phyloP scores from a whole-genome alignment of 2,329 filamentous ascomycete species.

The Parafenestella ontariensis region DNA sequence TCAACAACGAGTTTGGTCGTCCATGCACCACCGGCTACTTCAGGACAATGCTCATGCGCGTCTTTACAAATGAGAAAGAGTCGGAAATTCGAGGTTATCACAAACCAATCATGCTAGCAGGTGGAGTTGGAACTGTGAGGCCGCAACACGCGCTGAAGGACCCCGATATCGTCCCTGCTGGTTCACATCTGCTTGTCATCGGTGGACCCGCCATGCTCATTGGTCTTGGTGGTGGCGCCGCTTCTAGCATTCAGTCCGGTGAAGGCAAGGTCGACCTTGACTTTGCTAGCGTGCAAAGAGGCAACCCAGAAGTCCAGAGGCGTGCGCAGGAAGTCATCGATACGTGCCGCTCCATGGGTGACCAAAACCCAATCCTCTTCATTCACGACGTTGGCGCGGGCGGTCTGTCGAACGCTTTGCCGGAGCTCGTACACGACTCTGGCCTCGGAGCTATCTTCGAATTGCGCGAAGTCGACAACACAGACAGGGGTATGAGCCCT shows the following conservation, averaged over 20 bases:
- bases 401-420: slow-evolving; percentile 82
- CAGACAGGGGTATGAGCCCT: slow-evolving; percentile 90
- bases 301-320: slow-evolving; percentile 95
- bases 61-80: slow-evolving; percentile 65
- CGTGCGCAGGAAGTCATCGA: slow-evolving; percentile 98
- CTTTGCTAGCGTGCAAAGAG: slow-evolving; percentile 95
- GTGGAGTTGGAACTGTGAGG: slow-evolving; percentile 89
- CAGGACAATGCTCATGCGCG: slow-evolving; percentile 80
- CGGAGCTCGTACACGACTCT: slow-evolving; percentile 90
- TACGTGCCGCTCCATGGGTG: slow-evolving; percentile 83
- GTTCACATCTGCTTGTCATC: slow-evolving; percentile 90
- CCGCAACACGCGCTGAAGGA: slow-evolving; percentile 91
- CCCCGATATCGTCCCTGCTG: slow-evolving; percentile 77
- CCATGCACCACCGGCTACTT: slow-evolving; percentile 91
- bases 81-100: slow-evolving; percentile 88
- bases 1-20: slow-evolving; percentile 97
- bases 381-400: slow-evolving; percentile 98
- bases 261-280: slow-evolving; percentile 92
- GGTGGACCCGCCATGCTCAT: slow-evolving; percentile 98
- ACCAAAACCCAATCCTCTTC: slow-evolving; percentile 89
- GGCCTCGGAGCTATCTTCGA: slow-evolving; percentile 91
- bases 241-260: slow-evolving; percentile 86
- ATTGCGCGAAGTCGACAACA: slow-evolving; percentile 89
- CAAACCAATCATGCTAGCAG: slow-evolving; percentile 98
- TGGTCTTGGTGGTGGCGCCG: slow-evolving; percentile 91